Evolutionary conservation across 2,329 filamentous ascomycete species (phyloP), one percentile per base, ranked within the genome.

Genomic region (Allantophomopsis cytisporea): DNA sequence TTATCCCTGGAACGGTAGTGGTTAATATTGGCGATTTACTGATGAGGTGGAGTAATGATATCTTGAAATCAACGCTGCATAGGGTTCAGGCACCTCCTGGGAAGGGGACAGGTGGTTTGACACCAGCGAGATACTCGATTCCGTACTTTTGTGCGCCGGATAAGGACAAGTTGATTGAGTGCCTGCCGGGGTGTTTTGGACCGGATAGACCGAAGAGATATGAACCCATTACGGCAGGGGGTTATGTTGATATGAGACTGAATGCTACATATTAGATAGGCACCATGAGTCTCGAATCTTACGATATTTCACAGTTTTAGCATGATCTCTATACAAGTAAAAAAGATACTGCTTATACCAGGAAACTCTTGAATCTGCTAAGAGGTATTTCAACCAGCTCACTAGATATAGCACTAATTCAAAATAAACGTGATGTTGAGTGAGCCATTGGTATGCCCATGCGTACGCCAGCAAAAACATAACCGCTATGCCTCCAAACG

Each of bases 11-110:
- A 6, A 60, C 57, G 0, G 54, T 61, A 17, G 54, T 66, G 7
- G 55, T 68, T 54, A 68, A 68, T 45, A 54, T 68, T 23, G 64
- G 63, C 10, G 64, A 68, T 48, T 49, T 68, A 5, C 47, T 68
- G 31, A 58, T 63, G 53, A 58, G 60, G 41, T 65, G 63, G 58
- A 65, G 58, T 41, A 68, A 68, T 45, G 60, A 62, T 59, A 49
- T 39, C 45, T 50, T 38, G 38, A 42, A 35, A 35, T 39, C 18
- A 12, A 65, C 63, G 1, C 56, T 60, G 54, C 63, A 66, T 49
- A 56, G 61, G 2, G 63, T 66, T 4, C 51, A 59, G 21, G 54
- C n/a, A 2, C 51, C 14, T 41, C 37, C 15, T 58, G 57, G 18
- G 28, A 23, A 35, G 20, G 31, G 28, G 20, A 15, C 5, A 12